Evolutionary conservation across 164 flowering plant genomes (phyloP).

Genomic region (Stephania cephalantha): DNA sequence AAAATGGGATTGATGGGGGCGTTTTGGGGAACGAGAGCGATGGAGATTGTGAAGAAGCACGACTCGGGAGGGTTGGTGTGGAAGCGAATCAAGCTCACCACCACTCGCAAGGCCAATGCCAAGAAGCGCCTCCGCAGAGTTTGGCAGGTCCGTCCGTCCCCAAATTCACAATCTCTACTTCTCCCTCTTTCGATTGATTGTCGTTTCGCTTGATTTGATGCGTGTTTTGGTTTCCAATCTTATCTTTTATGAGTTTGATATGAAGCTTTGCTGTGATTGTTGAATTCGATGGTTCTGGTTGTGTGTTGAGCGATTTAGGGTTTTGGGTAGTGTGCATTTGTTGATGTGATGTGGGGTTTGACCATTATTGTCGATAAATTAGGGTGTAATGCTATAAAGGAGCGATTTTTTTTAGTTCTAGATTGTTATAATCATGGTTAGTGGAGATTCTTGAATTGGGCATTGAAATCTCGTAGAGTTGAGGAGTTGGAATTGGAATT

Average conservation of each 20-base stretch:
- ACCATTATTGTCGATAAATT: background rate
- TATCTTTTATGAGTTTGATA: too few species aligned
- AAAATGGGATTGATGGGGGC: constrained; percentile 4
- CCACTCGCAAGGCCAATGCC: constrained; percentile 60
- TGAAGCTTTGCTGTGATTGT: background rate
- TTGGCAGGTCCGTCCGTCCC: constrained; percentile 46
- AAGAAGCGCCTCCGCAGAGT: constrained; percentile 62
- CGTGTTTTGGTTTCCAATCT: too few species aligned
- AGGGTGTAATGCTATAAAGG: too few species aligned
- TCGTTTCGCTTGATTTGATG: background rate
- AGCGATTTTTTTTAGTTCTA: too few species aligned
- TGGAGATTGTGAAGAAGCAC: constrained; percentile 71
- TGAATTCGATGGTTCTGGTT: background rate
- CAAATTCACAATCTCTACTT: background rate
- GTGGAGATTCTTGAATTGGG: too few species aligned
- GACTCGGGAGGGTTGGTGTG: constrained; percentile 56
- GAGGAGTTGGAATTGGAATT: too few species aligned
- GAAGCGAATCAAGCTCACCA: constrained; percentile 61
- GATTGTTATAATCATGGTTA: too few species aligned
- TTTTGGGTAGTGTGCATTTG: background rate
- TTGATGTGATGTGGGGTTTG: background rate
- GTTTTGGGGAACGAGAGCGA: constrained; percentile 20
- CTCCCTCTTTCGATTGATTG: background rate
- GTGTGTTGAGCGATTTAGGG: background rate
- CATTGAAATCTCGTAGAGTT: too few species aligned